Base-by-base conservation (phyloP, 225 moss, liverwort and hornwort genomes). In the Takakia lepidozioides region DNA sequence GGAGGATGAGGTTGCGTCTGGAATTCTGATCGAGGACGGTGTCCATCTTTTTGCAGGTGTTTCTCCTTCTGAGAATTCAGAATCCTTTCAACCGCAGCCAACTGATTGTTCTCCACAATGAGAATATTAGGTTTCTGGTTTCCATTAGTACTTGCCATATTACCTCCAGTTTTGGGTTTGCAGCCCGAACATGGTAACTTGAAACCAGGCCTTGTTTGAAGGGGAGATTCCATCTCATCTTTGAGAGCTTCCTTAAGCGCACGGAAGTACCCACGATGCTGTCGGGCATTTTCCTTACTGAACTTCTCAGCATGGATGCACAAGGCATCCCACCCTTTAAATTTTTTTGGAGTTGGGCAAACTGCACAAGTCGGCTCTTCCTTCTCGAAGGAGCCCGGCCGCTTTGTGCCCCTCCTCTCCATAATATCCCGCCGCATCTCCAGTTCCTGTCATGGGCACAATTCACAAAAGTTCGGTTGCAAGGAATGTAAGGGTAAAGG, bases 281-380 rank as follows among this genome's bases (percentile, higher is more conserved):
- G 77, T 55, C 64, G 82, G 2, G 74, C 69, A 56, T 82, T 80
- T 20, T 88, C 80, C 43, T 92, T 92, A 39, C 65, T 82, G 62
- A 74, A 92, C 52, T 85, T 92, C 19, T 84, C 82, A 18, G 85
- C 80, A 23, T 92, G 92, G 45, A 92, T 83, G 44, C 87, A 76
- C 8, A 92, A 76, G 4, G 87, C 92, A 7, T 85, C 82, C 80
- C 87, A 83, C 3, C 87, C 92, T 68, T 92, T 69, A 52, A 78
- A 78, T 43, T 62, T 78, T 14, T 61, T 61, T 0, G 51, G 61
- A 15, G 58, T 54, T 3, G 55, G 47, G 58, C 72, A 78, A 15
- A 78, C 57, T 6, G 51, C 62, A 35, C 78, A 78, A 0, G 43
- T 59, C 3, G 25, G 18, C 25, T 46, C 9, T 0, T n/a, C 27